Evolutionary conservation across 2,329 filamentous ascomycete genomes (phyloP).

Genomic region (Sclerotinia spermophila): DNA sequence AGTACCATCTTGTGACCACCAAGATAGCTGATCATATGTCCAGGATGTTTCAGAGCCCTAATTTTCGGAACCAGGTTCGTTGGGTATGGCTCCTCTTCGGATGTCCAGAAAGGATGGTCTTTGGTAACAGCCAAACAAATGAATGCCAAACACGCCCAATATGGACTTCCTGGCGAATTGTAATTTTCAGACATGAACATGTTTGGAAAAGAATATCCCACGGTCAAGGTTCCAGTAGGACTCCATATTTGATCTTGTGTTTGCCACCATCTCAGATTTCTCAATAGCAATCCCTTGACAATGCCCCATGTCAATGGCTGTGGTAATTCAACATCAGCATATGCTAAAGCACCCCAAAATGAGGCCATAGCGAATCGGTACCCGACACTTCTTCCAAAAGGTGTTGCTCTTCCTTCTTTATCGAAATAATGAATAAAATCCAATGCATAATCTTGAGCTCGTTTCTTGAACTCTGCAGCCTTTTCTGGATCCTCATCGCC

Average conservation of each 20-base stretch:
- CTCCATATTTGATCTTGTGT: constrained; percentile 72
- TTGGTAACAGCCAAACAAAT: constrained; percentile 68
- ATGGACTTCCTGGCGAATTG: constrained; percentile 68
- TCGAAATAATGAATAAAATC: constrained; percentile 77
- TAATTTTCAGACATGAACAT: constrained; percentile 81
- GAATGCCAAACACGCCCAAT: constrained; percentile 78
- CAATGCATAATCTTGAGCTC: constrained; percentile 62
- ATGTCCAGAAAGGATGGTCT: constrained; percentile 71
- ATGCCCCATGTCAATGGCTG: constrained; percentile 72
- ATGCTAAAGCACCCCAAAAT: constrained; percentile 76
- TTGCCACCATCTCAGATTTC: constrained; percentile 78
- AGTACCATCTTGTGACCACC: constrained; percentile 75
- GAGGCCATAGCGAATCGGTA: constrained; percentile 85
- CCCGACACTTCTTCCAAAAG: constrained; percentile 73
- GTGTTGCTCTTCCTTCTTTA: constrained; percentile 65
- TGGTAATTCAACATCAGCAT: constrained; percentile 70
- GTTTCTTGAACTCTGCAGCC: constrained; percentile 64
- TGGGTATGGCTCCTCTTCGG: constrained; percentile 59
- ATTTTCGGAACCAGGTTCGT: constrained; percentile 53
- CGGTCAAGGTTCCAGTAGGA: constrained; percentile 67
- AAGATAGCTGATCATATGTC: constrained; percentile 67
- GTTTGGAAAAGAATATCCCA: constrained; percentile 75
- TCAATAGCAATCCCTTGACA: constrained; percentile 70
- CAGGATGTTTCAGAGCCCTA: constrained; percentile 62
- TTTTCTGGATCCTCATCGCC: constrained; percentile 62